Percentiles rank a stretch among this genome's conserved stretches.
These are phyloP conservation scores for Tephrocybe sp. DNA, from an alignment of 768 basidiomycete species.

Conservation along the genomic window DNA sequence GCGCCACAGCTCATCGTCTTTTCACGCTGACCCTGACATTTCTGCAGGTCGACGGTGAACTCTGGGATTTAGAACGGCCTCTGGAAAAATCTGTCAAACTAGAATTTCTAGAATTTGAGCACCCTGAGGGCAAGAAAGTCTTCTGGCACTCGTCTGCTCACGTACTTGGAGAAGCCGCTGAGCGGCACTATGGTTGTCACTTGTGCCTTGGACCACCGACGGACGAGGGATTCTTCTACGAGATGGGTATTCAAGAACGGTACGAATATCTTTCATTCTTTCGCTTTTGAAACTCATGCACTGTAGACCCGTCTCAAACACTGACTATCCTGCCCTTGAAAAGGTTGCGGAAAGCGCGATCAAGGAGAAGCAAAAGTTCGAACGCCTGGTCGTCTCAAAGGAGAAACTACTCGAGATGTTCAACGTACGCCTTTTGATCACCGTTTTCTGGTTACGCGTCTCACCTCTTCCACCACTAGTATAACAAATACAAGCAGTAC, in stretches of 20 bases:
- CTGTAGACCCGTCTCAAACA: conserved; percentile 65
- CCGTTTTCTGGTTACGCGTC: neutral
- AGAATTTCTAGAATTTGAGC: conserved; percentile 88
- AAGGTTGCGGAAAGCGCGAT: conserved; percentile 83
- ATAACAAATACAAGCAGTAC: conserved; percentile 98
- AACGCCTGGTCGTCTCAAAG: conserved; percentile 90
- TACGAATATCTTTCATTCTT: conserved; percentile 21
- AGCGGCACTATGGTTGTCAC: conserved; percentile 96
- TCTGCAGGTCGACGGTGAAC: conserved; percentile 69
- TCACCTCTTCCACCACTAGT: conserved; percentile 45
- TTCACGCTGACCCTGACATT: conserved; percentile 1
- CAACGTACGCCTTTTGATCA: conserved; percentile 48
- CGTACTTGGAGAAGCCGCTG: conserved; percentile 94
- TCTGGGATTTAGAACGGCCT: conserved; percentile 96
- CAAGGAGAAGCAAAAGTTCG: conserved; percentile 98
- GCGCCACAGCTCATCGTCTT: conserved; percentile 13
- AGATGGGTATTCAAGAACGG: conserved; percentile 90
- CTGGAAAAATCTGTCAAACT: conserved; percentile 83
- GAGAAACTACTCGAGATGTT: conserved; percentile 98
- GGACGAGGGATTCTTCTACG: conserved; percentile 99
- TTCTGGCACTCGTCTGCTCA: conserved; percentile 99
- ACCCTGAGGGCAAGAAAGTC: conserved; percentile 93
- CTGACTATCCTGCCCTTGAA: conserved; percentile 88
- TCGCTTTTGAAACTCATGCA: neutral
- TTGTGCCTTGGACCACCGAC: conserved; percentile 96